phyloP scores from a whole-genome alignment of 2,329 filamentous ascomycete genomes.

The Penicillium sp. region DNA sequence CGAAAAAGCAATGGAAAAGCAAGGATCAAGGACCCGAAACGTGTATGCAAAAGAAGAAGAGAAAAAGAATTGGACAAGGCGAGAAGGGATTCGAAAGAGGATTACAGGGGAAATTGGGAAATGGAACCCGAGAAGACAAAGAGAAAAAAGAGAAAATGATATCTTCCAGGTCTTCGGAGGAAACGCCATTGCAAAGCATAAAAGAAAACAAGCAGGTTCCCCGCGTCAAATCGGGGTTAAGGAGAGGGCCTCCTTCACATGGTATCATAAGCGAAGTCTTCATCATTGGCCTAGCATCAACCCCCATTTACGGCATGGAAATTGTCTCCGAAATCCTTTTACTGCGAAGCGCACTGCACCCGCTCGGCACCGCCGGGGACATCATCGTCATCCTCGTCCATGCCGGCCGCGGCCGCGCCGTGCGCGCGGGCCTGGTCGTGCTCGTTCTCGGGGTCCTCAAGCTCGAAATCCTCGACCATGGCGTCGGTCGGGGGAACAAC shows the following conservation, averaged over 20 bases:
- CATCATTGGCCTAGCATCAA: conserved; percentile 30
- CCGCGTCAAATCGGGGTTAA: conserved; percentile 22
- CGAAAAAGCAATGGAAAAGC: conserved; percentile 13
- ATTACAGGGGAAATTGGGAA: conserved; percentile 15
- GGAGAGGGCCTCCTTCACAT: conserved; percentile 25
- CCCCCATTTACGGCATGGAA: conserved; percentile 15
- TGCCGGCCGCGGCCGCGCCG: conserved; percentile 56
- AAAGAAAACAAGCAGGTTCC: conserved; percentile 27
- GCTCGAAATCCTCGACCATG: conserved; percentile 85
- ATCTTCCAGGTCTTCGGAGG: conserved; percentile 35
- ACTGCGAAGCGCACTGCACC: conserved; percentile 55
- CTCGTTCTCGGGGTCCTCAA: conserved; percentile 80
- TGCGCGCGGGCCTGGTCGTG: conserved; percentile 65
- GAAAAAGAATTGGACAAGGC: neutral
- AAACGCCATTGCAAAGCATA: conserved; percentile 40
- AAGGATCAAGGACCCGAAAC: conserved; percentile 11
- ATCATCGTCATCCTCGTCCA: conserved; percentile 71
- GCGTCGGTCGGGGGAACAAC: conserved; percentile 72
- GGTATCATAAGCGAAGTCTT: conserved; percentile 41
- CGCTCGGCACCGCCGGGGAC: conserved; percentile 51
- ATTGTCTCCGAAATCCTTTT: conserved; percentile 26
- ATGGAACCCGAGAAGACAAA: conserved; percentile 16
- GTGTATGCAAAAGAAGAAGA: conserved; percentile 5
- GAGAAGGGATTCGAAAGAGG: conserved; percentile 12
- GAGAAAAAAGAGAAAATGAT: conserved; percentile 20